Evolutionary conservation across 192 early-diverging fungal genomes (phyloP).

Genomic region (Backusella liffmaniae): DNA sequence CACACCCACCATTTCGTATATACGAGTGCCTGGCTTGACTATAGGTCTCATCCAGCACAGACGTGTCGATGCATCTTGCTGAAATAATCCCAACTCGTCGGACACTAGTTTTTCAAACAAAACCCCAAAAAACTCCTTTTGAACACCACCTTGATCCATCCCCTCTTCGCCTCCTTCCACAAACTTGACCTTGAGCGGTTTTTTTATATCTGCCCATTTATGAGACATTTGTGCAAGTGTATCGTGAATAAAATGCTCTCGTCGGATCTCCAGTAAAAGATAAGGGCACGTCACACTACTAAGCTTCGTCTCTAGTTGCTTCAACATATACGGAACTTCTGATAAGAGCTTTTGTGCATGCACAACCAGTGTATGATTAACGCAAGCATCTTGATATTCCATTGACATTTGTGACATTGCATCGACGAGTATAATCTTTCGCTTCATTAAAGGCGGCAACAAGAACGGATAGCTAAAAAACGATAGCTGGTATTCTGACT

Average conservation of each 20-base stretch:
- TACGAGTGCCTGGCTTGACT: slow-evolving; percentile 12
- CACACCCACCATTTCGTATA: slow-evolving; percentile 82
- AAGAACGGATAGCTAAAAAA: slow-evolving; percentile 72
- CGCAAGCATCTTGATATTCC: slow-evolving; percentile 79
- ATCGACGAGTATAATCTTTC: slow-evolving; percentile 69
- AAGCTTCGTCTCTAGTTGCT: slow-evolving; percentile 55
- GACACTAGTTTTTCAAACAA: slow-evolving; percentile 72
- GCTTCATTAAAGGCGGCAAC: slow-evolving; percentile 64
- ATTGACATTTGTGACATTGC: slow-evolving; percentile 73
- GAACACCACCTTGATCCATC: slow-evolving; percentile 93
- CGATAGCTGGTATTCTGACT: slow-evolving; percentile 51
- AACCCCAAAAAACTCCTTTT: slow-evolving; percentile 91
- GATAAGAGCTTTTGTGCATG: slow-evolving; percentile 70
- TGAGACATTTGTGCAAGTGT: slow-evolving; percentile 68
- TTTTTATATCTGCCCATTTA: slow-evolving; percentile 66
- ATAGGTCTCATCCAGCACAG: slow-evolving; percentile 74
- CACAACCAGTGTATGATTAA: slow-evolving; percentile 74
- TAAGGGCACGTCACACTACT: slow-evolving; percentile 68
- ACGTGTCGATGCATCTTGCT: slow-evolving; percentile 54
- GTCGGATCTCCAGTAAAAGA: slow-evolving; percentile 74
- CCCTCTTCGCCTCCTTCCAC: slow-evolving; percentile 91
- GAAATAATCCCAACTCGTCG: slow-evolving; percentile 74
- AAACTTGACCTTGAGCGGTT: slow-evolving; percentile 84
- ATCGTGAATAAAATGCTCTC: slow-evolving; percentile 73
- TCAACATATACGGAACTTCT: slow-evolving; percentile 43